Conservation (phyloP, 2,329 filamentous ascomycete genomes). For the Cordyceps militaris region DNA sequence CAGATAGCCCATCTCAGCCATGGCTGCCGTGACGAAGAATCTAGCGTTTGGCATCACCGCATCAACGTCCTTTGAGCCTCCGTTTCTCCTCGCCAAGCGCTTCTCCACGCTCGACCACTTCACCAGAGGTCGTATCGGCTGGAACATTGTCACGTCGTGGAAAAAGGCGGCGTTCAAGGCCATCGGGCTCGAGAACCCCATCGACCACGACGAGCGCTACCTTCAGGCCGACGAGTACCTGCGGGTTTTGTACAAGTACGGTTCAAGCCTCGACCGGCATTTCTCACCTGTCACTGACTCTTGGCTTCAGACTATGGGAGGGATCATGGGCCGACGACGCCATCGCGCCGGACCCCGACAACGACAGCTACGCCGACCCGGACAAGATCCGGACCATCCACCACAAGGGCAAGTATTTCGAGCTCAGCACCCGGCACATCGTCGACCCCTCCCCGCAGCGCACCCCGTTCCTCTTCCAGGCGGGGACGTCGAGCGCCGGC, state of each 20-base stretch:
- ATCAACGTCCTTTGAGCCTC: neutral
- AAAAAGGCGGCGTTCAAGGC: neutral
- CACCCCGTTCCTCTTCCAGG: neutral
- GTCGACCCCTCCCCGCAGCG: neutral
- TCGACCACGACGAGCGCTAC: neutral
- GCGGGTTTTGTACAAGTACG: neutral
- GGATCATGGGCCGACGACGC: neutral
- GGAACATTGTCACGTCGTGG: neutral
- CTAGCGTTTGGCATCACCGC: neutral
- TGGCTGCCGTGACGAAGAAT: neutral
- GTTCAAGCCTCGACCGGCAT: neutral
- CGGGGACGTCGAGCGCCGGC: neutral
- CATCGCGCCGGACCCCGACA: neutral
- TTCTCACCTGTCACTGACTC: neutral
- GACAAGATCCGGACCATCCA: neutral
- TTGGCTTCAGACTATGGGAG: neutral
- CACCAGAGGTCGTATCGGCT: neutral
- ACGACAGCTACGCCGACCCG: neutral
- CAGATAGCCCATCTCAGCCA: neutral
- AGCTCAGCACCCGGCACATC: neutral
- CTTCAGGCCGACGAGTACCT: neutral
- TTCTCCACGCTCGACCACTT: neutral
- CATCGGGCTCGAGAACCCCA: neutral
- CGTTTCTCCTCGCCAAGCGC: neutral
- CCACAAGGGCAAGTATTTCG: neutral